Percentiles rank a stretch among this genome's conserved stretches.
Conservation (phyloP, 768 basidiomycete species). For the Pleurotus giganteus region DNA sequence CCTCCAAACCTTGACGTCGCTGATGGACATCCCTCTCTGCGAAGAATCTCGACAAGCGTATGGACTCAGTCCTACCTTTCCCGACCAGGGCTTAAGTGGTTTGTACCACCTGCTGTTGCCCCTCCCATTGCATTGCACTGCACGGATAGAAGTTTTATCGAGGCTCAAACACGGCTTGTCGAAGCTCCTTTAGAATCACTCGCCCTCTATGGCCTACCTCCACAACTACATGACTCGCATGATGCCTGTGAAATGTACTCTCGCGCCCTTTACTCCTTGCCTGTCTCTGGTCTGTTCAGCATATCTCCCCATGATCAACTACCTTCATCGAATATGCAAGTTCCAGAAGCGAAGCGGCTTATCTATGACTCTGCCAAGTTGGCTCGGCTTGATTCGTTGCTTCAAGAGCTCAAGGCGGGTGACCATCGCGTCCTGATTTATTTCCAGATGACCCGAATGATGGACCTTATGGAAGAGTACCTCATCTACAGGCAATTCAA, state of each 20-base stretch:
- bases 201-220: conserved; percentile 82
- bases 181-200: conserved; percentile 75
- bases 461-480: conserved; percentile 99
- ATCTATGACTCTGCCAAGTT: conserved; percentile 97
- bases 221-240: conserved; percentile 58
- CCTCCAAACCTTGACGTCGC: conserved; percentile 30
- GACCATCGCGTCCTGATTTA: conserved; percentile 95
- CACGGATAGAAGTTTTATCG: conserved; percentile 75
- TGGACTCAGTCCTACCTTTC: conserved; percentile 84
- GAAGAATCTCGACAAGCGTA: conserved; percentile 53
- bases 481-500: conserved; percentile 96
- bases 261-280: conserved; percentile 53
- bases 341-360: conserved; percentile 92
- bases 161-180: conserved; percentile 55
- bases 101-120: conserved; percentile 80
- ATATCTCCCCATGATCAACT: conserved; percentile 70
- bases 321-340: conserved; percentile 81
- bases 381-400: conserved; percentile 81
- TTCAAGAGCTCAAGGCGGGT: conserved; percentile 88
- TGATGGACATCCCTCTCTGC: conserved; percentile 49
- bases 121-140: conserved; percentile 77
- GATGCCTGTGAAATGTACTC: conserved; percentile 46
- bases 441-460: conserved; percentile 99
- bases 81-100: conserved; percentile 78
- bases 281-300: conserved; percentile 65